Conservation (phyloP, 352 stramenopile species). For the Blastocystis sp. region DNA sequence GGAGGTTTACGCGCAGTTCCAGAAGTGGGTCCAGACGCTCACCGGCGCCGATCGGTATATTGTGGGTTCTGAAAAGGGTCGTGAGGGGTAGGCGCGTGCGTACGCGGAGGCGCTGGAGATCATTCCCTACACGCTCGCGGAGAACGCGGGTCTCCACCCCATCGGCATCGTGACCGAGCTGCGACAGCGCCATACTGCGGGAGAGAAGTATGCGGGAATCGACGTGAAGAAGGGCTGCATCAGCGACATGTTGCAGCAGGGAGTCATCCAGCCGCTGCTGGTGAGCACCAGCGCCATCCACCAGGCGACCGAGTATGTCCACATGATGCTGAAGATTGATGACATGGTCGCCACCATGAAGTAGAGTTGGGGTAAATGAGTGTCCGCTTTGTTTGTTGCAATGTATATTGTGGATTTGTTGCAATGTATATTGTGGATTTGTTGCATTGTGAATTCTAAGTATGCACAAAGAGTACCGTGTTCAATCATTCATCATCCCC, state of each 20-base stretch:
- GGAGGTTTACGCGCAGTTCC: constrained; percentile 82
- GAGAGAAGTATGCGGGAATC: constrained; percentile 81
- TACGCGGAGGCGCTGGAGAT: constrained; percentile 93
- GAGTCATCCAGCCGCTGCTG: constrained; percentile 93
- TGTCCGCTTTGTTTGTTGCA: constrained; percentile 32
- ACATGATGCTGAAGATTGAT: constrained; percentile 99
- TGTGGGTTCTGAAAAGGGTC: background rate
- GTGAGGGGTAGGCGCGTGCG: constrained; percentile 67
- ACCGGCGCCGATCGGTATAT: constrained; percentile 62
- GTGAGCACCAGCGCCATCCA: constrained; percentile 91
- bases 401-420: background rate
- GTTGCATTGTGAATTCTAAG: too few relatives aligned
- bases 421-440: background rate
- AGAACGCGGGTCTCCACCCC: constrained; percentile 95
- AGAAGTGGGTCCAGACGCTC: constrained; percentile 79
- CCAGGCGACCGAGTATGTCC: constrained; percentile 91
- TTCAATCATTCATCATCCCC: too few relatives aligned
- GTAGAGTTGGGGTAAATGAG: background rate
- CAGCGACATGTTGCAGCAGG: constrained; percentile 93
- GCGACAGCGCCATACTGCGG: constrained; percentile 80
- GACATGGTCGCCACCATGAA: constrained; percentile 87
- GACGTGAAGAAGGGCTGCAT: constrained; percentile 87
- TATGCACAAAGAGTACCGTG: too few relatives aligned
- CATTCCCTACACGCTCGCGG: constrained; percentile 94
- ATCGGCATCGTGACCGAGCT: constrained; percentile 94